Conservation (phyloP, 495 filamentous ascomycete genomes). For the Acidiella bohemica region DNA sequence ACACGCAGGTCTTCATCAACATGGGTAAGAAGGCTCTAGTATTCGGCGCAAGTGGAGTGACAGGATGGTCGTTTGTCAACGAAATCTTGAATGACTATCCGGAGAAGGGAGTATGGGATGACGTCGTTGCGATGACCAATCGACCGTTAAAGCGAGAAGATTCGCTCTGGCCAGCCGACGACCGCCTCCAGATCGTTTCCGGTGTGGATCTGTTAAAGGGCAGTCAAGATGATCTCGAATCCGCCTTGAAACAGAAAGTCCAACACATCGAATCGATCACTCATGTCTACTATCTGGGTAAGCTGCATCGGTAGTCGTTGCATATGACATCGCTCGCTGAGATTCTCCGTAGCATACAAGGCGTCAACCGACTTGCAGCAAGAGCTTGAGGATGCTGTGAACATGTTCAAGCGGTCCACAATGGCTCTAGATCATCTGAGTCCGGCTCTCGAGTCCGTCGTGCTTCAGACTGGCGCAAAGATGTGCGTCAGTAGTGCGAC, state of each 20-base stretch:
- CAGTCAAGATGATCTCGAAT: conserved; percentile 25
- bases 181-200: conserved; percentile 25
- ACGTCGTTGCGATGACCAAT: conserved; percentile 28
- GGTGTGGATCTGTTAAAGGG: conserved; percentile 28
- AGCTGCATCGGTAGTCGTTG: conserved; percentile 1
- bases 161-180: conserved; percentile 26
- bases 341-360: conserved; percentile 23
- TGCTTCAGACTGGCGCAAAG: conserved; percentile 27
- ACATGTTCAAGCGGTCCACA: conserved; percentile 25
- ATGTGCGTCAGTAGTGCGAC: too few relatives aligned
- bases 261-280: conserved; percentile 25
- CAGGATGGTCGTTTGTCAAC: conserved; percentile 26
- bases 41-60: conserved; percentile 26
- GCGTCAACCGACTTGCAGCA: conserved; percentile 21
- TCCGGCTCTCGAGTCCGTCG: conserved; percentile 22
- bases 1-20: too few relatives aligned
- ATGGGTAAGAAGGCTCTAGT: conserved; percentile 22
- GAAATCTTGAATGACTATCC: conserved; percentile 29
- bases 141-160: conserved; percentile 25
- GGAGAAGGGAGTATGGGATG: conserved; percentile 20
- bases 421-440: conserved; percentile 22
- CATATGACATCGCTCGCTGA: not conserved
- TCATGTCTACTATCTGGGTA: conserved; percentile 29
- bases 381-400: conserved; percentile 25
- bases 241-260: conserved; percentile 19